Base-by-base conservation (phyloP, 495 filamentous ascomycete genomes). In the Rostrohypoxylon terebratum region DNA sequence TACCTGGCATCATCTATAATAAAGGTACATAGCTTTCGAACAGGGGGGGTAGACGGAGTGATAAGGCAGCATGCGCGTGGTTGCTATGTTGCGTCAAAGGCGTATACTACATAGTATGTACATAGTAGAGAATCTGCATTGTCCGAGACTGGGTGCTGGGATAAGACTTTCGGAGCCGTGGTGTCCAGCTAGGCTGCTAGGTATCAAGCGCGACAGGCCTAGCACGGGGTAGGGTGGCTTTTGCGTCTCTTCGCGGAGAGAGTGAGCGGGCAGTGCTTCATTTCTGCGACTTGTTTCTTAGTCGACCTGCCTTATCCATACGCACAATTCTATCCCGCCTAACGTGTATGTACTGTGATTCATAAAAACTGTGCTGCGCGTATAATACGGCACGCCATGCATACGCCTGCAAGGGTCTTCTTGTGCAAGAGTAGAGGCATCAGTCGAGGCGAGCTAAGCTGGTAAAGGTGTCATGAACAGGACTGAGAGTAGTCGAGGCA, bases 241-340 rank as follows among this genome's bases (percentile, higher is more conserved):
- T 73, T 55, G 70, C 42, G 65, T 69, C 58, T 73, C 54, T 66
- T 73, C 66, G 48, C 66, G 47, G 48, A 66, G 63, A 73, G 28
- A 20, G 66, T 70, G 47, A 74, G 71, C 71, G 54, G 71, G 71
- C 71, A 70, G 71, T 74, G 71, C 64, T 40, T 54, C 14, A 66
- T 36, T 36, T 69, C 62, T 74, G 71, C 44, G 71, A 74, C 71
- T 68, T 59, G 63, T 40, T 40, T 57, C 62, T 66, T 64, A 59
- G 62, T 66, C 59, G 66, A 74, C 71, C 71, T 74, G 71, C 71
- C 71, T 74, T 61, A 70, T 74, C 71, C 71, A 74, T 69, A 38
- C 34, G 10, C 6, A 57, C 63, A 62, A 45, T 57, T 60, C 48
- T 68, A 11, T 45, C 59, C 44, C 55, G 33, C 45, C 48, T 61